These are phyloP conservation scores for Cichorium intybus DNA, from an alignment of 140 eudicot species.

Conservation along the genomic window DNA sequence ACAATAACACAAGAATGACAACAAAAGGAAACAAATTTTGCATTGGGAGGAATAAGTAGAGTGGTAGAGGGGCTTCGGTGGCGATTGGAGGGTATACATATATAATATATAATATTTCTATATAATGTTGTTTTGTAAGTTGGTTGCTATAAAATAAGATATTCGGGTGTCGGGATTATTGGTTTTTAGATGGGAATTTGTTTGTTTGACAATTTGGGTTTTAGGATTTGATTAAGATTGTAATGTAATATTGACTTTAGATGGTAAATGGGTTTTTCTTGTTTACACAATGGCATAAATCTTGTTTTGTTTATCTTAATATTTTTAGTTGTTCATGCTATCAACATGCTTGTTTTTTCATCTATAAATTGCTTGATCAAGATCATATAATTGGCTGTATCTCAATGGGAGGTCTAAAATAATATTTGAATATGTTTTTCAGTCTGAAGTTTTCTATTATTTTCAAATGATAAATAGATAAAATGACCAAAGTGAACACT, in stretches of 20 bases:
- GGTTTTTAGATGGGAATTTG: slow-evolving; percentile 38
- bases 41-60: slow-evolving; percentile 33
- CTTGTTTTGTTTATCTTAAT: background rate
- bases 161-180: slow-evolving; percentile 35
- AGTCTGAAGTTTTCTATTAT: background rate
- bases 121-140: slow-evolving; percentile 23
- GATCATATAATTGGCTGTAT: too few species aligned
- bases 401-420: background rate
- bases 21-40: slow-evolving; percentile 28
- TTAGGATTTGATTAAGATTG: slow-evolving; percentile 28
- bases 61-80: slow-evolving; percentile 27
- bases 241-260: slow-evolving; percentile 32
- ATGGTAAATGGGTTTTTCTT: slow-evolving; percentile 22
- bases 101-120: slow-evolving; percentile 13
- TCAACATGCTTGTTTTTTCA: background rate
- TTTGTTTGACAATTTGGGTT: slow-evolving; percentile 27
- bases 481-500: background rate
- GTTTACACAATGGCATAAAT: slow-evolving; percentile 1
- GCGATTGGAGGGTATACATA: slow-evolving; percentile 35
- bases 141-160: slow-evolving; percentile 34
- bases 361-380: background rate
- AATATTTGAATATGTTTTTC: background rate
- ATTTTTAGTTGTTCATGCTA: background rate
- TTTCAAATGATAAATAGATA: background rate
- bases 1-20: slow-evolving; percentile 27